These are phyloP conservation scores for Nicotiana obtusifolia DNA, from an alignment of 257 asterid species.

Conservation along the genomic window DNA sequence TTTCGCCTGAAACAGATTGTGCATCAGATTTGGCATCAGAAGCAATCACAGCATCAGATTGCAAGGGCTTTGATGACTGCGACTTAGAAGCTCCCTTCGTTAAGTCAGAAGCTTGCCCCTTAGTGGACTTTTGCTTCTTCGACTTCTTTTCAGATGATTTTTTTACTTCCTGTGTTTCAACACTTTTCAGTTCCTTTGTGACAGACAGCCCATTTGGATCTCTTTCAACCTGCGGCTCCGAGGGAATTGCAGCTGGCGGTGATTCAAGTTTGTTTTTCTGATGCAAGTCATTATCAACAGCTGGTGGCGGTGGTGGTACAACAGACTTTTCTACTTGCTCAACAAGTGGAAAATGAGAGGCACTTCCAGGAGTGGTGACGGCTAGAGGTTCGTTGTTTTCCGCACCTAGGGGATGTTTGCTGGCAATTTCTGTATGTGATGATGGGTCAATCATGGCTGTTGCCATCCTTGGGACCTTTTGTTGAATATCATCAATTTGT, in stretches of 20 bases:
- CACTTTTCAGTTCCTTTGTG: constrained; percentile 43
- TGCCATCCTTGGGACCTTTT: constrained; percentile 13
- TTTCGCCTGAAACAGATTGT: constrained; percentile 23
- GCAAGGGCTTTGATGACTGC: constrained; percentile 38
- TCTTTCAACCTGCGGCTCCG: constrained; percentile 26
- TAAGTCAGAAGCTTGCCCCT: constrained; percentile 42
- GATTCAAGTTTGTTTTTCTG: constrained; percentile 23
- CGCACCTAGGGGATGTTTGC: constrained; percentile 12
- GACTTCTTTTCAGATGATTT: constrained; percentile 77
- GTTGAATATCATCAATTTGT: constrained; percentile 33
- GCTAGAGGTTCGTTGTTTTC: constrained; percentile 26
- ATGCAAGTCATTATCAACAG: constrained; percentile 17
- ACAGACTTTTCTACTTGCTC: constrained; percentile 29
- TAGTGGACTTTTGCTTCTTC: constrained; percentile 71
- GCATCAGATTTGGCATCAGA: constrained; percentile 30
- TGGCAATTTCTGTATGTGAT: constrained; percentile 20
- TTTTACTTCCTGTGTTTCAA: constrained; percentile 45
- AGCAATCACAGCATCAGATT: constrained; percentile 29
- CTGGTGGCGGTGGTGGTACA: constrained; percentile 25
- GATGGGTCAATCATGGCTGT: constrained; percentile 25
- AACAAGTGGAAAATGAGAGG: constrained; percentile 24
- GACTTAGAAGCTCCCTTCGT: constrained; percentile 42
- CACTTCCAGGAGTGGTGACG: constrained; percentile 21
- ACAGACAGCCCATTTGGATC: constrained; percentile 35
- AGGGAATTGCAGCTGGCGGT: constrained; percentile 21